Base-by-base conservation (phyloP, 139 green algal genomes). In the Coelastrella sp. region DNA sequence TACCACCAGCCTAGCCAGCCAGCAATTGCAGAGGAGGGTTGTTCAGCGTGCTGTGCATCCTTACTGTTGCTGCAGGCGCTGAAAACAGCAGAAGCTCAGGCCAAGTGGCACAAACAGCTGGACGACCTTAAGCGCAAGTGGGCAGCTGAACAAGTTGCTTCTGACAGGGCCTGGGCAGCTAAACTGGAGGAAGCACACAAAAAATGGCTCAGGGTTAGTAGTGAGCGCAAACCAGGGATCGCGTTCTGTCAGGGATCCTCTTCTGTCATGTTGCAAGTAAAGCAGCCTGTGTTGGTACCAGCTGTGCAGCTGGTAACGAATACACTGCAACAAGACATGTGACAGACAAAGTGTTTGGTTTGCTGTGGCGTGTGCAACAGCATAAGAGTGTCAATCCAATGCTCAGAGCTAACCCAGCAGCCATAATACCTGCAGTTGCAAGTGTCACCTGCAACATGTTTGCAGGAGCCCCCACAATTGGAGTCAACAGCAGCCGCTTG, bases 151-250 rank as follows among this genome's bases (percentile, higher is more conserved):
- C 83, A 91, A 78, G 77, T 71, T 13, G 64, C 87, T 8, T 58
- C 59, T 64, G 87, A 91, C 65, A 86, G 22, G 54, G 87, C 64
- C 17, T 91, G 87, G 87, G 87, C 87, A 5, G 66, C 79, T 54
- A 84, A 84, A n/a, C 65, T 91, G 64, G 87, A 86, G 65, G 87
- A 91, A 68, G 32, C 60, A 19, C 87, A 91, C 66, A 91, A 73
- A 65, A 80, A 59, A 22, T 91, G 87, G 87, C 65, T 90, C 59
- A 90, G 84, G 73, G 85, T 89, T 54, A 8, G 85, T 80, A 71
- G 11, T 71, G 4, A 71, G 64, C 4, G 7, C 11, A 4, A 71
- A 14, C 0, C 64, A 14, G 64, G 11, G 16, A 14, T 14, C 1
- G 32, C n/a, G n/a, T n/a, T n/a, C n/a, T n/a, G n/a, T n/a, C n/a